Evolutionary conservation across 2,329 filamentous ascomycete species (phyloP), one percentile per base, ranked within the genome.

Genomic region (Endoconidiophora laricicola): DNA sequence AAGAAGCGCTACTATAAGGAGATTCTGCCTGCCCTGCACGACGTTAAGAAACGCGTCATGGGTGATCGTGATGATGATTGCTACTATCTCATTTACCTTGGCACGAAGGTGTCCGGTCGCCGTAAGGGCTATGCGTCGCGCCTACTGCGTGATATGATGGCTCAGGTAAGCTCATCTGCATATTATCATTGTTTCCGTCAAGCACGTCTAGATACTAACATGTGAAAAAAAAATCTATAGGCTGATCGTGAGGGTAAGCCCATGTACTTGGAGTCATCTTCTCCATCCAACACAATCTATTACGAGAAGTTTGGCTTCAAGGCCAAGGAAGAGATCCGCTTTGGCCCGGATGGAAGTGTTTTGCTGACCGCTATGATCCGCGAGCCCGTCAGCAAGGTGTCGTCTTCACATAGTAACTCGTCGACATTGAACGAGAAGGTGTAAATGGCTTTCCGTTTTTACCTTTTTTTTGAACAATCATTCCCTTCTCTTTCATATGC

Each of bases 61-160:
- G 80, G 81, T 20, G 69, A 73, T 38, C 72, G 78, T 46, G 80
- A 86, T 60, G 62, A 69, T 57, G 70, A 82, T 54, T 79, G 75
- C 60, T 91, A 84, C 72, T 91, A 91, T 62, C 77, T 93, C 49
- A 83, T 87, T 44, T 91, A 90, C 63, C 70, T 93, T 54, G 86
- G 85, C 55, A 87, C 83, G 46, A 82, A 79, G 62, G 78, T 81
- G 33, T 71, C 69, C 54, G 77, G 79, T 3, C 76, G 81, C 54
- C 77, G 83, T 44, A 79, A 79, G 57, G 85, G 86, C 9, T 85
- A 85, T 62, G 83, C 78, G 14, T 72, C 72, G 56, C 80, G 77
- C 65, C 70, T 88, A 55, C 76, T 91, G 55, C 71, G 79, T 61
- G 70, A 84, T 60, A 79, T 86, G 65, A 78, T 80, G 48, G 66